Evolutionary conservation across 2,329 filamentous ascomycete genomes (phyloP).

Genomic region (Coccinonectria pachysandricola): DNA sequence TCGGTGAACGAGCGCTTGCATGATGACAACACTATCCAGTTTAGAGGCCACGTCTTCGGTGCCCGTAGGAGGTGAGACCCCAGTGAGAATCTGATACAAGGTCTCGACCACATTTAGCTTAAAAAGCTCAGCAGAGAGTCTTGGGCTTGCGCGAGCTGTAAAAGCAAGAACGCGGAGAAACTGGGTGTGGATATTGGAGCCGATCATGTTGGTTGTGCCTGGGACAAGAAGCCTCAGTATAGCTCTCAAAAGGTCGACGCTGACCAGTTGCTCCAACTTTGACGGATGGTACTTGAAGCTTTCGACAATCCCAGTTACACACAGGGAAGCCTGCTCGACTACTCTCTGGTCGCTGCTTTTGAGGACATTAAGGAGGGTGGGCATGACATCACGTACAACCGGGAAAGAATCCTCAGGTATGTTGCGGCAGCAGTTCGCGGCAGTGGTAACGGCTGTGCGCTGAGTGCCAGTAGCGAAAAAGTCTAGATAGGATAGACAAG

Average conservation of each 20-base stretch:
- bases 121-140: constrained; percentile 78
- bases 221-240: constrained; percentile 81
- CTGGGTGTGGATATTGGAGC: constrained; percentile 88
- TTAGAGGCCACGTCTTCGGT: constrained; percentile 71
- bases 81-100: constrained; percentile 91
- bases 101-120: constrained; percentile 97
- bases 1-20: constrained; percentile 95
- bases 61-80: constrained; percentile 79
- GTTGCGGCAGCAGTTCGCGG: constrained; percentile 95
- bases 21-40: constrained; percentile 92
- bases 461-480: constrained; percentile 98
- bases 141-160: constrained; percentile 78
- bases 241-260: constrained; percentile 73
- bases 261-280: constrained; percentile 88
- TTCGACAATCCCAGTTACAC: constrained; percentile 90
- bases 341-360: constrained; percentile 91
- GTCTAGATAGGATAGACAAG: constrained; percentile 91
- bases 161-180: constrained; percentile 89
- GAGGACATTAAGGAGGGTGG: constrained; percentile 81
- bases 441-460: constrained; percentile 90
- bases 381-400: constrained; percentile 92
- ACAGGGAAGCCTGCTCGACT: constrained; percentile 91
- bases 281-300: constrained; percentile 85
- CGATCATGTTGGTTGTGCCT: constrained; percentile 90
- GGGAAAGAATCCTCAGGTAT: constrained; percentile 89